Evolutionary conservation across 257 asterid genomes (phyloP).

Genomic region (Schizonepeta tenuifolia): DNA sequence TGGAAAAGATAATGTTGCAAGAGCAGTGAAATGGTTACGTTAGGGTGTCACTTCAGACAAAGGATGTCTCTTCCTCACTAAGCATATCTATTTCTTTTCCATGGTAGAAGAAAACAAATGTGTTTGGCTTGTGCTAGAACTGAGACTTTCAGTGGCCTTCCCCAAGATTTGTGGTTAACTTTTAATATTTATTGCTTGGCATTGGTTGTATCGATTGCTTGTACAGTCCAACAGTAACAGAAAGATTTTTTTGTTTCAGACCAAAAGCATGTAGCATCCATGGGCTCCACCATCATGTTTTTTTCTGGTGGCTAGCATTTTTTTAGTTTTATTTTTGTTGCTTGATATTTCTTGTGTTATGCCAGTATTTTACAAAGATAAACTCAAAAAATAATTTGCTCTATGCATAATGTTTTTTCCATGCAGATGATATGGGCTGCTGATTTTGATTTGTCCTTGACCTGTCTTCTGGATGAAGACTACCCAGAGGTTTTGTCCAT

Average conservation of each 20-base stretch:
- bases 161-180: slow-evolving; percentile 19
- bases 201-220: background rate
- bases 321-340: background rate
- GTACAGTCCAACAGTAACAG: slow-evolving; percentile 4
- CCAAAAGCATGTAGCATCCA: slow-evolving; percentile 6
- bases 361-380: background rate
- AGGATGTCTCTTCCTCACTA: background rate
- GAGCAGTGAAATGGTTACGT: background rate
- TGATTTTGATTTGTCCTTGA: slow-evolving; percentile 78
- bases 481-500: slow-evolving; percentile 78
- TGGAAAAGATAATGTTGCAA: background rate
- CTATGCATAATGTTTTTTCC: slow-evolving; percentile 16
- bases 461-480: slow-evolving; percentile 64
- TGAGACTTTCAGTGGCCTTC: slow-evolving; percentile 8
- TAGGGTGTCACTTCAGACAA: background rate
- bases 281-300: background rate
- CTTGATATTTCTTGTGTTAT: slow-evolving; percentile 21
- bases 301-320: slow-evolving; percentile 16
- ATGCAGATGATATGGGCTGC: slow-evolving; percentile 99
- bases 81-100: background rate
- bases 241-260: slow-evolving; percentile 13
- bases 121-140: background rate
- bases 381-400: slow-evolving; percentile 18
- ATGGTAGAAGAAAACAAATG: background rate
- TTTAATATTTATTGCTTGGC: slow-evolving; percentile 1